Conservation (phyloP, 495 filamentous ascomycete species). For the Aspergillus ellipticus region DNA sequence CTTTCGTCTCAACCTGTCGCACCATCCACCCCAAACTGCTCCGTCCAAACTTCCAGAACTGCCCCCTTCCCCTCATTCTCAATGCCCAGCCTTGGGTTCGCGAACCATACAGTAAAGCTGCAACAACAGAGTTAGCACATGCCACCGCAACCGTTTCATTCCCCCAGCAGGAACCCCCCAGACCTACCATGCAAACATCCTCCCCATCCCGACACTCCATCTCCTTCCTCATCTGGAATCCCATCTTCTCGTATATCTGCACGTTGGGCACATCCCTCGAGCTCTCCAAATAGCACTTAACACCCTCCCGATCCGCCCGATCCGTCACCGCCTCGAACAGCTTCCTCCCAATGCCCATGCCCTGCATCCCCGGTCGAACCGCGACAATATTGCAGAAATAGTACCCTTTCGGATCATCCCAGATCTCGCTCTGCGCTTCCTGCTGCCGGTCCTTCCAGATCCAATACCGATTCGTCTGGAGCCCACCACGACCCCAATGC, state of each 20-base stretch:
- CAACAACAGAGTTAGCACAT: slow-evolving; percentile 10
- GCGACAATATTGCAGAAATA: slow-evolving; percentile 71
- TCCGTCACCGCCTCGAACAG: slow-evolving; percentile 57
- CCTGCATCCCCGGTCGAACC: slow-evolving; percentile 55
- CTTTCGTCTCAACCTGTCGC: not conserved
- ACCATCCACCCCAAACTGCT: not conserved
- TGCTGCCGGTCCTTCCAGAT: slow-evolving; percentile 50
- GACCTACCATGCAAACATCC: slow-evolving; percentile 41
- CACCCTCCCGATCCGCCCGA: slow-evolving; percentile 55
- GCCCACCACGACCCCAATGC: slow-evolving; percentile 57
- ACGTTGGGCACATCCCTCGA: slow-evolving; percentile 61
- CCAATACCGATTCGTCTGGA: slow-evolving; percentile 61
- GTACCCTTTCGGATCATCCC: slow-evolving; percentile 50
- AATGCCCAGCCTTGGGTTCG: slow-evolving; percentile 14
- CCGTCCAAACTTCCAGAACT: not conserved
- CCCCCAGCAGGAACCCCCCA: too few species aligned
- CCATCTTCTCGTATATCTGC: slow-evolving; percentile 63
- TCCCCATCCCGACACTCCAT: slow-evolving; percentile 60
- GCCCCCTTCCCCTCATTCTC: not conserved
- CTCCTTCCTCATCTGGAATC: slow-evolving; percentile 57
- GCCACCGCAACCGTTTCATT: not conserved
- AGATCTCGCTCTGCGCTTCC: slow-evolving; percentile 38
- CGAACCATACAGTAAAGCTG: slow-evolving; percentile 26
- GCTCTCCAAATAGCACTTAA: slow-evolving; percentile 62
- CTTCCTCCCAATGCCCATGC: slow-evolving; percentile 56